Percentiles rank a stretch among this genome's conserved stretches.
Evolutionary conservation across 179 eudicot genomes (phyloP).

Genomic region (Beta lomatogona): DNA sequence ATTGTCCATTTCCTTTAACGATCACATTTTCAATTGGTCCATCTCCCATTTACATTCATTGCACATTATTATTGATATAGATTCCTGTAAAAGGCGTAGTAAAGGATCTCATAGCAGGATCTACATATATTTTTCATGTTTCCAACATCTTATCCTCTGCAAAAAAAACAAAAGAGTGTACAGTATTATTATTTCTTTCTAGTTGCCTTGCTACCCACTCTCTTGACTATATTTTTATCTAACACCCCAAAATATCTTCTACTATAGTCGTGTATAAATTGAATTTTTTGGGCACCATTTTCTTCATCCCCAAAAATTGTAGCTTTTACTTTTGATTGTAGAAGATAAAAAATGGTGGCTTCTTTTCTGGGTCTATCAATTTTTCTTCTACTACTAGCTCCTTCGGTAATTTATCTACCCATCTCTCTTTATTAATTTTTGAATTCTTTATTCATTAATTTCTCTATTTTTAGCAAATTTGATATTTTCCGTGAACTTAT

Average conservation of each 20-base stretch:
- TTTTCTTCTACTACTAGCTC: slow-evolving; percentile 22
- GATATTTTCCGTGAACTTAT: too few relatives aligned
- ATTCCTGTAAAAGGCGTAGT: too few relatives aligned
- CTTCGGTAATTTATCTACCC: slow-evolving; percentile 31
- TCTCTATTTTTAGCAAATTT: neutral
- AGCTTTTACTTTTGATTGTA: neutral
- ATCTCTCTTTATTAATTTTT: neutral
- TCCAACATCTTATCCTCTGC: slow-evolving; percentile 30
- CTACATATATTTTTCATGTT: neutral
- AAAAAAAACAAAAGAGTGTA: neutral
- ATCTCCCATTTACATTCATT: neutral
- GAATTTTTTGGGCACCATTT: neutral
- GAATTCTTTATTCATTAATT: neutral
- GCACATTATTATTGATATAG: neutral
- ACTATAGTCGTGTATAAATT: neutral
- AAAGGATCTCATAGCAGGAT: neutral
- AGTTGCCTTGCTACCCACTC: neutral
- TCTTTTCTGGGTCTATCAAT: slow-evolving; percentile 23
- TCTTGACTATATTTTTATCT: neutral
- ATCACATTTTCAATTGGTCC: neutral
- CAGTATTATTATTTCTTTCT: too few relatives aligned
- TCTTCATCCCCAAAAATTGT: slow-evolving; percentile 11
- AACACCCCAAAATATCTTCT: neutral
- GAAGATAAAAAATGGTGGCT: slow-evolving; percentile 22
- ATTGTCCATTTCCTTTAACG: neutral